A percentile compares a stretch with the other conserved stretches of the same genome.
Evolutionary conservation across 345 rosid species (phyloP).

Genomic region (Lenwebbia sp.): DNA sequence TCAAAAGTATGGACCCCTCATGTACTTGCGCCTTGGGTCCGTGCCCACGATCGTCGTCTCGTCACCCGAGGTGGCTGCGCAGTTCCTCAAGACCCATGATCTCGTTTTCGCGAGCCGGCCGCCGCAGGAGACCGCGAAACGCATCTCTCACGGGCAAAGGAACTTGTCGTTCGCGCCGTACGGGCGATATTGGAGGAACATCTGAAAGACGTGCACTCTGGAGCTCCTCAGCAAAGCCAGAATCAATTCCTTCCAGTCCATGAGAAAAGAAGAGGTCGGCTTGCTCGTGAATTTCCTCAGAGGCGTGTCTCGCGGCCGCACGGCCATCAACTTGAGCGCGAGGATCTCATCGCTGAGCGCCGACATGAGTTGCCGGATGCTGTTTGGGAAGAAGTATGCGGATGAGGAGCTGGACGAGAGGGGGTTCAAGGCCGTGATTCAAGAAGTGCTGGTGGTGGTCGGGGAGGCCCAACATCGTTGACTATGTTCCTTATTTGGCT

Average conservation of each 20-base stretch:
- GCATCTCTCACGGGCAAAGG: neutral
- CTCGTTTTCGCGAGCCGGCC: slow-evolving; percentile 30
- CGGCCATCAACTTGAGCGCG: neutral
- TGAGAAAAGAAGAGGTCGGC: neutral
- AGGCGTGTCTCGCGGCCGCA: neutral
- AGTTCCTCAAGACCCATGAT: slow-evolving; percentile 31
- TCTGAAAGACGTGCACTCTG: neutral
- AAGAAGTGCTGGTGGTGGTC: neutral
- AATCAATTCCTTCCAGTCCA: neutral
- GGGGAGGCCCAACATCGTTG: neutral
- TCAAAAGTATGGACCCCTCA: slow-evolving; percentile 27
- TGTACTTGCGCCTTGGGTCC: slow-evolving; percentile 22
- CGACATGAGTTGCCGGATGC: neutral
- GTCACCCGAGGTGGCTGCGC: slow-evolving; percentile 20
- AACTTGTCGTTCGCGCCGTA: neutral
- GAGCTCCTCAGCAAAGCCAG: neutral
- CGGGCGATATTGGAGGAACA: neutral
- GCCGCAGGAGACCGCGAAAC: neutral
- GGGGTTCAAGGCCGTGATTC: neutral
- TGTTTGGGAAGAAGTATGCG: neutral
- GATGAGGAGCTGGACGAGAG: neutral
- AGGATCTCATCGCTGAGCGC: neutral
- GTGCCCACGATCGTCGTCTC: slow-evolving; percentile 23
- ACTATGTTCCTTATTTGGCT: neutral
- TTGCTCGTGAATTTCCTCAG: neutral